These are phyloP conservation scores for Ascochyta clinopodiicola DNA, from an alignment of 2,329 filamentous ascomycete genomes.

Conservation along the genomic window DNA sequence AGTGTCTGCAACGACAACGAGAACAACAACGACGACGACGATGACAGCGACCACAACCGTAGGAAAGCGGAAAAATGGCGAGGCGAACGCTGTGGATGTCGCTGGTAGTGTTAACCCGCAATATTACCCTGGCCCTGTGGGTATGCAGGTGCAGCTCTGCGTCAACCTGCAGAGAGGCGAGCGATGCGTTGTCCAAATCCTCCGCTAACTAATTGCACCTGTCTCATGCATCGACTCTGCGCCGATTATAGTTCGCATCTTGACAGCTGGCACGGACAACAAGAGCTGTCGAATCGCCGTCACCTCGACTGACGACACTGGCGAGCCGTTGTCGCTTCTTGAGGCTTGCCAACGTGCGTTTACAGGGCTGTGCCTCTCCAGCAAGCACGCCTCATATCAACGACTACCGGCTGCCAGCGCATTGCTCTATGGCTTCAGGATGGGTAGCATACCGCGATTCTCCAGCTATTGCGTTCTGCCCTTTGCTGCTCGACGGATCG, in stretches of 20 bases:
- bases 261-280: conserved; percentile 48
- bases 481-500: conserved; percentile 19
- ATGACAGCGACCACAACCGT: conserved; percentile 22
- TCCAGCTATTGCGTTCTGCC: conserved; percentile 13
- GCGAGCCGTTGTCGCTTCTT: conserved; percentile 23
- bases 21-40: conserved; percentile 19
- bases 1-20: conserved; percentile 10
- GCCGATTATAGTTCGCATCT: conserved; percentile 35
- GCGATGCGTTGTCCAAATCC: conserved; percentile 41
- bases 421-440: conserved; percentile 27
- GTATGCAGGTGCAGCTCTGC: conserved; percentile 48
- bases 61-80: conserved; percentile 30
- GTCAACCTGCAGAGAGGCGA: conserved; percentile 49
- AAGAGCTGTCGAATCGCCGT: conserved; percentile 29
- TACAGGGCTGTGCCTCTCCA: conserved; percentile 34
- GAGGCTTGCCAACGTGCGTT: conserved; percentile 11
- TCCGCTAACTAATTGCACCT: conserved; percentile 41
- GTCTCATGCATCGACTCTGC: conserved; percentile 39
- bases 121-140: conserved; percentile 41
- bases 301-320: conserved; percentile 27
- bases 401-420: conserved; percentile 33
- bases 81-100: conserved; percentile 34
- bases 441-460: conserved; percentile 21
- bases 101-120: conserved; percentile 44
- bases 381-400: conserved; percentile 26